Evolutionary conservation across 2,329 filamentous ascomycete species (phyloP).

Genomic region (Colletotrichum aenigma): DNA sequence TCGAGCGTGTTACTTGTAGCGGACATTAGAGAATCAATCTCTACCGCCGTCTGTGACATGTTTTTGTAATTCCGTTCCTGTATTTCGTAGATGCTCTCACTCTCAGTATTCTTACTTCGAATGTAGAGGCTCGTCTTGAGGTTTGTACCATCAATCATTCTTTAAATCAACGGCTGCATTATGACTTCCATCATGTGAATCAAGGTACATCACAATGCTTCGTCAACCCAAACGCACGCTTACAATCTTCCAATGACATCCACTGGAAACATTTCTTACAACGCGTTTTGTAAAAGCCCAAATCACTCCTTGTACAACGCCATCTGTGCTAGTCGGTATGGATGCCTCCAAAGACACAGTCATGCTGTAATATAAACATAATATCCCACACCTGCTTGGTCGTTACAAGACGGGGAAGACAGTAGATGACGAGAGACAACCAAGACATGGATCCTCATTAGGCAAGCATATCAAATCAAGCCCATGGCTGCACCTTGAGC

Average conservation of each 20-base stretch:
- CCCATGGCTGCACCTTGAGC: conserved; percentile 24
- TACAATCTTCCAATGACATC: not conserved
- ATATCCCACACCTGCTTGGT: not conserved
- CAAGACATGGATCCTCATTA: not conserved
- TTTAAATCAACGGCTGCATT: not conserved
- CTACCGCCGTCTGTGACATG: too few species aligned
- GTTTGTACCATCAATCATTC: not conserved
- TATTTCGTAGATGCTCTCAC: too few species aligned
- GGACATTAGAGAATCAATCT: not conserved
- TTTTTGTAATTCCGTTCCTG: too few species aligned
- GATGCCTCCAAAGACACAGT: not conserved
- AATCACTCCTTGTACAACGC: conserved; percentile 8
- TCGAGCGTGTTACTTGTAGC: not conserved
- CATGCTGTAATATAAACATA: conserved; percentile 12
- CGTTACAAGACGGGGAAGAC: not conserved
- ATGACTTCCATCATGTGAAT: not conserved
- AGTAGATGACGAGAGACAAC: not conserved
- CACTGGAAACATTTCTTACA: not conserved
- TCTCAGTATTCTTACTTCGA: not conserved
- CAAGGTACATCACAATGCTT: not conserved
- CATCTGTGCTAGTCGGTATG: not conserved
- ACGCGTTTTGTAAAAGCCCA: not conserved
- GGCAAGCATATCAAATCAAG: not conserved
- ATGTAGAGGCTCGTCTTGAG: not conserved
- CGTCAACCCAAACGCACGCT: not conserved